Base-by-base conservation (phyloP, 805 yeast species). In the Martiniozyma abietophila region DNA sequence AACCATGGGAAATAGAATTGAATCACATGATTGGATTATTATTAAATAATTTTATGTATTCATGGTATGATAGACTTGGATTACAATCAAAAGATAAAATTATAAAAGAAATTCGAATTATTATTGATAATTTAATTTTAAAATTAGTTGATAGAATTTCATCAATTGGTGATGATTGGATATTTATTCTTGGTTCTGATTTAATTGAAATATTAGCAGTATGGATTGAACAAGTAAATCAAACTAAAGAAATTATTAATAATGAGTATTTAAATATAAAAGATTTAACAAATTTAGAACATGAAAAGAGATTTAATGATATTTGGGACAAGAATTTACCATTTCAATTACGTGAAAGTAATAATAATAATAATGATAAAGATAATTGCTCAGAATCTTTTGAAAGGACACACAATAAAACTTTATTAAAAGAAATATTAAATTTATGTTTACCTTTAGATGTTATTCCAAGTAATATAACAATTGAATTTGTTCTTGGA, bases 1-100 rank as follows among this genome's bases (percentile, higher is more conserved):
- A 59, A 65, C 0, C 28, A 19, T 3, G 41, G 55, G 74, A 71
- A 42, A 35, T 55, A 2, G 65, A 69, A 42, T 47, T 72, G 10
- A 67, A 69, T 42, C 61, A 69, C 1, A 42, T 74, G 4, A 39
- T 69, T 4, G 71, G 73, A 0, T 50, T 72, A 10, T 46, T 72
- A 4, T 36, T 70, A 27, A 58, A 63, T 17, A 66, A 65, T 34
- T 74, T 73, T 42, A 59, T 73, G 3, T 53, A 59, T 15, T 69
- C 75, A 72, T 71, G 71, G 48, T 46, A 46, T 18, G 46, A 69
- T 6, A 54, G 71, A 1, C 30, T 45, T 16, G 51, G 48, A 25
- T 31, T 44, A 12, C 50, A 45, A 19, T 63, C 58, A 29, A 67
- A 65, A 32, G 55, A 58, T 2, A 63, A 65, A 30, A 61, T 74